phyloP scores from a whole-genome alignment of 495 filamentous ascomycete species.

The Wilcoxina mikolae region DNA sequence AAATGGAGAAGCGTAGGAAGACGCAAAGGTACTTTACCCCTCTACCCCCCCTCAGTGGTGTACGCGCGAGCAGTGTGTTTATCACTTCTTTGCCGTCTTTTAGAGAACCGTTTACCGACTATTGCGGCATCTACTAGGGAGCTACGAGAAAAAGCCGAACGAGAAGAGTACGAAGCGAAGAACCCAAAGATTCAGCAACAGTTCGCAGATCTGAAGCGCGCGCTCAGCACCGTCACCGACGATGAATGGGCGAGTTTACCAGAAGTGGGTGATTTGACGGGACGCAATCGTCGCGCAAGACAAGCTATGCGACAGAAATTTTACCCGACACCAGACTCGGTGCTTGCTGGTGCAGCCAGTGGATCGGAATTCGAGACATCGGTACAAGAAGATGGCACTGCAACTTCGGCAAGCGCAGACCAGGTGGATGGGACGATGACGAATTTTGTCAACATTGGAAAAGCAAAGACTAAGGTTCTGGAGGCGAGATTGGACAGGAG shows the following conservation, averaged over 20 bases:
- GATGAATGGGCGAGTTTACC: slow-evolving; percentile 94
- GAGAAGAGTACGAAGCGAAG: slow-evolving; percentile 84
- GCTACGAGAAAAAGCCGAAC: slow-evolving; percentile 80
- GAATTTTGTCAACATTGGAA: slow-evolving; percentile 95
- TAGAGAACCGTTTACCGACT: slow-evolving; percentile 70
- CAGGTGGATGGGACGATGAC: slow-evolving; percentile 73
- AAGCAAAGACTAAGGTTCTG: slow-evolving; percentile 83
- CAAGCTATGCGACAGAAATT: slow-evolving; percentile 71
- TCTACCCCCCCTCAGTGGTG: background rate
- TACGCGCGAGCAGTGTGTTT: slow-evolving; percentile 10
- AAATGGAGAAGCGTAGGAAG: slow-evolving; percentile 79
- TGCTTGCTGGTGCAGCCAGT: slow-evolving; percentile 72
- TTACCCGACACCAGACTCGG: slow-evolving; percentile 94
- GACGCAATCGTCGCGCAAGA: slow-evolving; percentile 72
- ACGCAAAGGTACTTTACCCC: slow-evolving; percentile 66
- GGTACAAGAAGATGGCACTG: slow-evolving; percentile 59
- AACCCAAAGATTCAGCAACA: slow-evolving; percentile 98
- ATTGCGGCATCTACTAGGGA: slow-evolving; percentile 48
- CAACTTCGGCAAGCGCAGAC: slow-evolving; percentile 36
- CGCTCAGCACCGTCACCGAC: slow-evolving; percentile 72
- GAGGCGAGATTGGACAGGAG: slow-evolving; percentile 83
- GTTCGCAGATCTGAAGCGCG: slow-evolving; percentile 89
- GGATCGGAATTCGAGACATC: slow-evolving; percentile 69
- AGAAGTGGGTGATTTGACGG: slow-evolving; percentile 90
- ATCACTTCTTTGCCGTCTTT: slow-evolving; percentile 37